phyloP scores from a whole-genome alignment of 1,139 yeast genomes.

The Candida buenavistaensis region DNA sequence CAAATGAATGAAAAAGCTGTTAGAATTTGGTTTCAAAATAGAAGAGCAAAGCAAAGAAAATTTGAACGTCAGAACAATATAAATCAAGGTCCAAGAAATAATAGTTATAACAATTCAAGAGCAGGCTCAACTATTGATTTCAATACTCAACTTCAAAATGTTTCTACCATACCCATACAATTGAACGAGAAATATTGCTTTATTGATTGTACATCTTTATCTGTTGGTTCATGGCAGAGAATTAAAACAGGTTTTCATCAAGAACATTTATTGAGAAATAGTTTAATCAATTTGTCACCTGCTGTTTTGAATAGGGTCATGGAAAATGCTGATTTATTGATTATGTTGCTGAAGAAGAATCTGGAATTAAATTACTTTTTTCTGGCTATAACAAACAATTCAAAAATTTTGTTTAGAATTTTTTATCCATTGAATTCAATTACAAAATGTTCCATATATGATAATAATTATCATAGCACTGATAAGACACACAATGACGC shows the following conservation, averaged over 20 bases:
- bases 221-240: slow-evolving; percentile 81
- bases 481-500: slow-evolving; percentile 2
- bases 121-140: slow-evolving; percentile 1
- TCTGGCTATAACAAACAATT: slow-evolving; percentile 64
- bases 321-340: slow-evolving; percentile 66
- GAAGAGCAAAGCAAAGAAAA: slow-evolving; percentile 78
- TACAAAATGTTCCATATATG: slow-evolving; percentile 46
- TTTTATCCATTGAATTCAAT: slow-evolving; percentile 60
- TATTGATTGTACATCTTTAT: slow-evolving; percentile 63
- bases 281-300: slow-evolving; percentile 64
- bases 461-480: slow-evolving; percentile 42
- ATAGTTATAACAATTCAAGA: not conserved
- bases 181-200: slow-evolving; percentile 68
- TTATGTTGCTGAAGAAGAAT: slow-evolving; percentile 66
- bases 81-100: not conserved
- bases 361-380: slow-evolving; percentile 73
- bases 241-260: slow-evolving; percentile 61
- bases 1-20: slow-evolving; percentile 92
- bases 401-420: slow-evolving; percentile 67
- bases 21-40: slow-evolving; percentile 92
- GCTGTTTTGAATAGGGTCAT: slow-evolving; percentile 59
- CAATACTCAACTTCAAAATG: slow-evolving; percentile 1
- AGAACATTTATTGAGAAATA: slow-evolving; percentile 38
- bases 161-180: slow-evolving; percentile 43
- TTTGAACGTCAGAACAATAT: slow-evolving; percentile 29